Conservation (phyloP, 805 yeast species). For the Komagataella mondaviorum region DNA sequence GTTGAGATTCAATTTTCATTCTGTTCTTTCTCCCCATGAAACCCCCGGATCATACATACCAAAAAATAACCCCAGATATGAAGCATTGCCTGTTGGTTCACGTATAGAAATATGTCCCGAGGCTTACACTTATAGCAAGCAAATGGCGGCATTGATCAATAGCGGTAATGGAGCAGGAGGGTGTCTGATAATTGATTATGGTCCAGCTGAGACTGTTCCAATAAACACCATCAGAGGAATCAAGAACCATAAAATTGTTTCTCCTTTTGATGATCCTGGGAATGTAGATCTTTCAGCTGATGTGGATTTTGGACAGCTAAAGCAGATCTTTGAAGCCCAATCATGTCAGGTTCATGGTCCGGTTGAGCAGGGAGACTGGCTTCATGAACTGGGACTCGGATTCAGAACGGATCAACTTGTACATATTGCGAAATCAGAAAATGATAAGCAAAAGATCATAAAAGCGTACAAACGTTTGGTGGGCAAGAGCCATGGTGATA, state of each 20-base stretch:
- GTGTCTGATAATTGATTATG: slow-evolving; percentile 68
- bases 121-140: slow-evolving; percentile 41
- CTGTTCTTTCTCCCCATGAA: slow-evolving; percentile 42
- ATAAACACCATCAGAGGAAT: slow-evolving; percentile 67
- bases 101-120: slow-evolving; percentile 68
- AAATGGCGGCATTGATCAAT: slow-evolving; percentile 35
- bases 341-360: slow-evolving; percentile 34
- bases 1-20: slow-evolving; percentile 27
- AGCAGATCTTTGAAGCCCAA: slow-evolving; percentile 16
- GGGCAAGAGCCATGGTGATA: slow-evolving; percentile 41
- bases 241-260: slow-evolving; percentile 54
- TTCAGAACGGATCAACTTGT: slow-evolving; percentile 50
- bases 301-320: slow-evolving; percentile 62
- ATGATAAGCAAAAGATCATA: slow-evolving; percentile 34
- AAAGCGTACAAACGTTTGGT: slow-evolving; percentile 50
- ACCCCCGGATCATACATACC: slow-evolving; percentile 55
- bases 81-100: slow-evolving; percentile 38
- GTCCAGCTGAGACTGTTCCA: slow-evolving; percentile 49
- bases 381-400: slow-evolving; percentile 64
- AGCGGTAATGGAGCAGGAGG: slow-evolving; percentile 33
- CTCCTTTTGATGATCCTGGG: slow-evolving; percentile 68
- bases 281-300: slow-evolving; percentile 73
- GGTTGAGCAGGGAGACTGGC: slow-evolving; percentile 67
- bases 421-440: slow-evolving; percentile 24
- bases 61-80: slow-evolving; percentile 31